Percentiles rank a stretch among this genome's conserved stretches.
Conservation (phyloP, 305 asterid species). For the Solanum hybrid region DNA sequence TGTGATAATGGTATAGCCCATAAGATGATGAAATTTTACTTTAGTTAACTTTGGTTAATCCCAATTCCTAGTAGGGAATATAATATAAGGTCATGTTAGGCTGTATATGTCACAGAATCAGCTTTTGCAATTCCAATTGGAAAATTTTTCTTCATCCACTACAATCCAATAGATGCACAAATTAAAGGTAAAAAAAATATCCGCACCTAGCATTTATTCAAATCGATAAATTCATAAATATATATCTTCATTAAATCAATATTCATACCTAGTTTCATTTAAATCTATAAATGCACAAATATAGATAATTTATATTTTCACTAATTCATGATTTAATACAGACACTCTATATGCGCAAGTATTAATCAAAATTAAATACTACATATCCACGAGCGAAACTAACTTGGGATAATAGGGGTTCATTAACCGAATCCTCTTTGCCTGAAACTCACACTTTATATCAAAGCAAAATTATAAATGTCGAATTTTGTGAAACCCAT, state of each 20-base stretch:
- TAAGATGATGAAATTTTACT: background rate
- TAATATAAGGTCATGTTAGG: background rate
- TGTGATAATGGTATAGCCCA: background rate
- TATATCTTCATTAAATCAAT: too few relatives aligned
- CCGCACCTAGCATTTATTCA: background rate
- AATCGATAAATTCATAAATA: background rate
- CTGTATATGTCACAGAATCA: background rate
- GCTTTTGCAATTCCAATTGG: background rate
- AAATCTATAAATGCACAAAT: too few relatives aligned
- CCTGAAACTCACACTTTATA: background rate
- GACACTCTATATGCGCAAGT: rapidly evolving
- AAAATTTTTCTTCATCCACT: background rate
- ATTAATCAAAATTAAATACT: background rate
- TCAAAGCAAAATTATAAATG: background rate
- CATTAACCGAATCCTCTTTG: background rate
- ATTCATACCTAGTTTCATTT: background rate
- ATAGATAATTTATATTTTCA: background rate
- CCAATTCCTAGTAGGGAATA: background rate
- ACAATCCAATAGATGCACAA: background rate
- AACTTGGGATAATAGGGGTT: background rate
- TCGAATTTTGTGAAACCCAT: background rate
- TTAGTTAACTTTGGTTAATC: background rate
- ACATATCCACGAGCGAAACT: rapidly evolving
- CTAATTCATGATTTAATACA: background rate
- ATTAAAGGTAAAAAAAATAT: background rate